Evolutionary conservation across 495 filamentous ascomycete genomes (phyloP), one percentile per base, ranked within the genome.

Genomic region (Aspergillus nidulans): DNA sequence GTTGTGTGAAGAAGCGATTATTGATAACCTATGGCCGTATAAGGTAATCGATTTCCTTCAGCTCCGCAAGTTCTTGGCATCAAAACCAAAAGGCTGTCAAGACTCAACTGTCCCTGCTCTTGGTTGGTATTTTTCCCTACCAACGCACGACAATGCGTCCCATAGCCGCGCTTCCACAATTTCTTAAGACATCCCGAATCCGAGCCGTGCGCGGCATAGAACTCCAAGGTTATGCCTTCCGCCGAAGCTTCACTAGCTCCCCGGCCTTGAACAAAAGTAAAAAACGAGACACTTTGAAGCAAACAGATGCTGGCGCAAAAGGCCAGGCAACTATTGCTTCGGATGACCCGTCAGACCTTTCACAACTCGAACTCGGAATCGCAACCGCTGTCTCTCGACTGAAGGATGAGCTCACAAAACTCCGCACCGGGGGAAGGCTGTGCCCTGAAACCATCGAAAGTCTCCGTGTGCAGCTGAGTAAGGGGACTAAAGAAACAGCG

Each of bases 291-390:
- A 74, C 73, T 52, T 30, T 52, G 26, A 71, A 68, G 53, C 62
- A 61, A 49, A 30, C 53, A 12, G 63, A 49, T 13, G 46, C 43
- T 25, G 62, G 53, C 16, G 36, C 1, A 32, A 60, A n/a, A 9
- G 44, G 56, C 1, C 64, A 52, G 13, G 49, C 75, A 8, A 58
- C 10, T 9, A 39, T 25, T 5, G 38, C 64, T 34, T 52, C 66
- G 0, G 71, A 75, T 1, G 82, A 92, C 61, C 86, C 87, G 5
- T 84, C 79, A 64, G 84, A 92, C 70, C 80, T 94, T 56, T 77
- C 80, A 6, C 71, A 78, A 57, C 73, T 95, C 10, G 73, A 85
- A 32, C 63, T 74, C 25, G 77, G 78, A n/a, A 83, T 91, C 55
- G 65, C 73, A 21, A 70, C 73, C 41, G 74, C 79, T 24, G 71